Percentiles rank a stretch among this genome's conserved stretches.
These are phyloP conservation scores for Solanum lycopersicoides DNA, from an alignment of 257 asterid genomes.

Conservation along the genomic window DNA sequence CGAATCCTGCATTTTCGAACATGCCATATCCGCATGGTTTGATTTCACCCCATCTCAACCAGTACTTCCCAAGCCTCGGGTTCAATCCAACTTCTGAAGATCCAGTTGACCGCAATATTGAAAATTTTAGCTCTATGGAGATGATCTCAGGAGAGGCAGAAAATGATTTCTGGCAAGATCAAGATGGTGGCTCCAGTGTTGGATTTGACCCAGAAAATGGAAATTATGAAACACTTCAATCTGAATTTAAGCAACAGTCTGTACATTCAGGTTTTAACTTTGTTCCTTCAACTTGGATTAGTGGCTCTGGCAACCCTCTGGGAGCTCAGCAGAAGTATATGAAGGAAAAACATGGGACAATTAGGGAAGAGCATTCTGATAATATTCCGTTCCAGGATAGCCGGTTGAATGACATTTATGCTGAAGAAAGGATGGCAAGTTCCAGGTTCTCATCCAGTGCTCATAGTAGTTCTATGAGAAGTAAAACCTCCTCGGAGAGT, in stretches of 20 bases:
- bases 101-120: constrained; percentile 43
- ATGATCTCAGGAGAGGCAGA: constrained; percentile 46
- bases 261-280: constrained; percentile 38
- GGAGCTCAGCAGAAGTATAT: constrained; percentile 42
- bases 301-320: constrained; percentile 28
- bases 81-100: constrained; percentile 45
- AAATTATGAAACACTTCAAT: constrained; percentile 24
- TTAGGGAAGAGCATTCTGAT: constrained; percentile 37
- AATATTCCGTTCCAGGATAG: constrained; percentile 39
- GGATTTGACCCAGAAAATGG: constrained; percentile 43
- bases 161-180: constrained; percentile 55
- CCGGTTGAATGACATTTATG: constrained; percentile 40
- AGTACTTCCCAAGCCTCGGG: constrained; percentile 49
- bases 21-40: constrained; percentile 45
- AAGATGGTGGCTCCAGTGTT: constrained; percentile 36
- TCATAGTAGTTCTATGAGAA: constrained; percentile 29
- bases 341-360: constrained; percentile 49
- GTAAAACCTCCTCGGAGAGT: constrained; percentile 40
- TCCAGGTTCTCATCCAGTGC: constrained; percentile 40
- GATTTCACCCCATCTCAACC: constrained; percentile 50
- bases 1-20: constrained; percentile 27
- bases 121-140: constrained; percentile 40
- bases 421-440: constrained; percentile 41
- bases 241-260: constrained; percentile 43
- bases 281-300: constrained; percentile 48